Evolutionary conservation across 2,329 filamentous ascomycete genomes (phyloP), one percentile per base, ranked within the genome.

Genomic region (Penicillium carneum): DNA sequence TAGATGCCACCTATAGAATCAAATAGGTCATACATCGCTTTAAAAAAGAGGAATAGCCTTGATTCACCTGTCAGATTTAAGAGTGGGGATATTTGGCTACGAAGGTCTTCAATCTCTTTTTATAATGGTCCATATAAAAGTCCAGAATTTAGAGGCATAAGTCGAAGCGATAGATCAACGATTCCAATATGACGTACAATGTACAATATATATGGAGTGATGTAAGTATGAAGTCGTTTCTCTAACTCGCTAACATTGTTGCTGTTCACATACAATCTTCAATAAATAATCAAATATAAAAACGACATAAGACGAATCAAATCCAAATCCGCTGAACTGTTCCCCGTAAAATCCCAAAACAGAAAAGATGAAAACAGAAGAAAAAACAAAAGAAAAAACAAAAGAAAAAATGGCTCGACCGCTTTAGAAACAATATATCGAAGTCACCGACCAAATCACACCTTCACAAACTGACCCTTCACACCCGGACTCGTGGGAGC

Each of bases 401-500:
- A 34, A 39, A 55, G 18, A 10, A 10, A 52, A 34, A 23, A 49
- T 18, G 33, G 41, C 56, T 26, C 49, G 23, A 7, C 45, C 45
- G 45, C 45, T 45, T 56, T 47, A 49, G 20, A 29, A 49, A 31
- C 29, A 56, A 36, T 18, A 56, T 20, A 43, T 38, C 31, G 4
- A n/a, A 43, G 7, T 34, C 46, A 41, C 20, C 11, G 29, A 49
- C n/a, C 43, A 10, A 50, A 53, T 59, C 49, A 59, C 26, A 23
- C 10, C 11, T n/a, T 62, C 54, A 59, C 29, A 46, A 59, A 49
- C n/a, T 34, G 57, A 14, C 57, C 66, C 52, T 65, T 67, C 0
- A 31, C 29, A 36, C 52, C 58, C 3, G 68, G 66, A 49, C 65
- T 70, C 23, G 57, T 61, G n/a, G 68, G 66, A n/a, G 62, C 65